Base-by-base conservation (phyloP, 768 basidiomycete species). In the Kwoniella sp. region DNA sequence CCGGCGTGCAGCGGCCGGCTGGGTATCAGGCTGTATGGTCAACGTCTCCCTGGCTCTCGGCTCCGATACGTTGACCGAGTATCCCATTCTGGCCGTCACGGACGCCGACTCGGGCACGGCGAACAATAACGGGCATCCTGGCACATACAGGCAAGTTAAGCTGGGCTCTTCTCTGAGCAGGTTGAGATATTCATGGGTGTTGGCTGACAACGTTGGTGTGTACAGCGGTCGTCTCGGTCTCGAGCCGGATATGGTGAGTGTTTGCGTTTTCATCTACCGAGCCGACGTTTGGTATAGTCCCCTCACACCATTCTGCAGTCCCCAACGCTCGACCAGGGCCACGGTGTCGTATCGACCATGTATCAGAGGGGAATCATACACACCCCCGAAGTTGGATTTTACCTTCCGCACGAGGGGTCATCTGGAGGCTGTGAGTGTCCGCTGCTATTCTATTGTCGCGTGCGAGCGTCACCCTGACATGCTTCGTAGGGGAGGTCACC, bases 281-380 rank as follows among this genome's bases (percentile, higher is more conserved):
- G n/a, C n/a, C n/a, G n/a, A n/a, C n/a, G n/a, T n/a, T n/a, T n/a
- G n/a, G n/a, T n/a, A n/a, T n/a, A n/a, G n/a, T n/a, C n/a, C n/a
- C n/a, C n/a, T 36, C 34, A 36, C 15, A 19, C 7, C 19, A 12
- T n/a, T 36, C 34, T 7, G 34, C 19, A 38, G 37, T 20, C 19
- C 19, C 37, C 23, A 7, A 38, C 37, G 4, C 19, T 38, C 37
- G 37, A 38, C 19, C 19, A 38, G 15, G 37, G 37, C 19, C 39
- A 37, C 5, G 33, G 38, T 3, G 48, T 50, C 5, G 38, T 50
- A 3, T 38, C 48, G 6, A 31, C 48, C 2, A 12, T 50, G 11
- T 50, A 50, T 25, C 11, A 22, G 42, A 37, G 42, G 33, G 48
- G 48, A 28, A 10, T 23, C 9, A 50, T 50, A n/a, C 48, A 50